Evolutionary conservation across 345 rosid genomes (phyloP).

Genomic region (Schrenkiella parvula): DNA sequence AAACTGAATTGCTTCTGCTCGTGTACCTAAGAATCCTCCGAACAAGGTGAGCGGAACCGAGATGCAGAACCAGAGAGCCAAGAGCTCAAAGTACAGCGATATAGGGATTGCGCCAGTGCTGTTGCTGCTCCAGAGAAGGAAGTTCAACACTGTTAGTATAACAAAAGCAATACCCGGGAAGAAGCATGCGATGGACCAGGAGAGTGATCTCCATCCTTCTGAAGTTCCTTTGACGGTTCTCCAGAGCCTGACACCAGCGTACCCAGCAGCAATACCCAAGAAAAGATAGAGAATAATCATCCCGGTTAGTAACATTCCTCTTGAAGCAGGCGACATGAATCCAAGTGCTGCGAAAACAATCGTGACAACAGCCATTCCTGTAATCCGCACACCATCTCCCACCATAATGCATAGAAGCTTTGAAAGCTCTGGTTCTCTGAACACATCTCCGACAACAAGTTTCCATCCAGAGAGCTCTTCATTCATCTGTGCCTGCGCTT

Average conservation of each 20-base stretch:
- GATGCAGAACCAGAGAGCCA: slow-evolving; percentile 80
- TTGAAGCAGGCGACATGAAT: slow-evolving; percentile 83
- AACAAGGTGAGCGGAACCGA: slow-evolving; percentile 74
- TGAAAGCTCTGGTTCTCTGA: slow-evolving; percentile 67
- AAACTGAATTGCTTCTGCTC: slow-evolving; percentile 57
- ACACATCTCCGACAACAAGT: slow-evolving; percentile 87
- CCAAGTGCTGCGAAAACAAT: slow-evolving; percentile 75
- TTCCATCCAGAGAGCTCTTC: slow-evolving; percentile 92
- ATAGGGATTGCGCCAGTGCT: slow-evolving; percentile 82
- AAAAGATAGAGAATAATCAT: slow-evolving; percentile 77
- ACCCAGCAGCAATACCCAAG: slow-evolving; percentile 70
- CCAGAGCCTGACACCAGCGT: slow-evolving; percentile 71
- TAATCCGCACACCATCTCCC: slow-evolving; percentile 72
- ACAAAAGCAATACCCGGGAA: slow-evolving; percentile 81
- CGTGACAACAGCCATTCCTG: slow-evolving; percentile 77
- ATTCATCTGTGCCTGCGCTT: slow-evolving; percentile 83
- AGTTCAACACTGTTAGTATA: slow-evolving; percentile 61
- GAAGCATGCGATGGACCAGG: slow-evolving; percentile 73
- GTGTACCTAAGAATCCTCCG: slow-evolving; percentile 72
- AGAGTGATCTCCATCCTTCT: slow-evolving; percentile 72
- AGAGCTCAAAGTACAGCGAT: slow-evolving; percentile 60
- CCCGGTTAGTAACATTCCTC: slow-evolving; percentile 85
- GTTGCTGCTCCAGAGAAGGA: slow-evolving; percentile 71
- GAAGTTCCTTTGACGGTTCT: slow-evolving; percentile 68
- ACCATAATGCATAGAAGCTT: slow-evolving; percentile 79